Evolutionary conservation across 805 yeast genomes (phyloP).

Genomic region (Candida taoyuanica): DNA sequence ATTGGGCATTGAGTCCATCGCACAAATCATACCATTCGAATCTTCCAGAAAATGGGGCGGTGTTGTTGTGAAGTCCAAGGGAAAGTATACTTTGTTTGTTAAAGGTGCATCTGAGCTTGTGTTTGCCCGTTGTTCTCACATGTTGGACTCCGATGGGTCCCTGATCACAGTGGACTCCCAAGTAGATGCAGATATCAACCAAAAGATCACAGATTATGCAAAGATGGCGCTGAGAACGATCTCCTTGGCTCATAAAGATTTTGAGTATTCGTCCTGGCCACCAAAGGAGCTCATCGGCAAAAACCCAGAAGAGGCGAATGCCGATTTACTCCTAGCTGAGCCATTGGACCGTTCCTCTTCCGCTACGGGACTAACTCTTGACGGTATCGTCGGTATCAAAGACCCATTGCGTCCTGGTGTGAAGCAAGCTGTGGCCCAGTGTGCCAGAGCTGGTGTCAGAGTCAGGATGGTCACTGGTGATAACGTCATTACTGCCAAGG

Average conservation of each 20-base stretch:
- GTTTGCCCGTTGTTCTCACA: conserved; percentile 50
- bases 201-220: conserved; percentile 57
- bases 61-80: conserved; percentile 50
- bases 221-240: conserved; percentile 81
- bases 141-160: conserved; percentile 30
- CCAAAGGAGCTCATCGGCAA: conserved; percentile 43
- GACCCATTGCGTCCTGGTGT: conserved; percentile 94
- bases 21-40: conserved; percentile 84
- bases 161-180: conserved; percentile 17
- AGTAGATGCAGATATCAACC: conserved; percentile 31
- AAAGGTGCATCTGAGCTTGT: conserved; percentile 97
- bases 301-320: conserved; percentile 38
- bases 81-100: conserved; percentile 52
- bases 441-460: conserved; percentile 86
- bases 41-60: conserved; percentile 93
- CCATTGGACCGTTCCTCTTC: conserved; percentile 21
- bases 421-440: conserved; percentile 78
- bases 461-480: conserved; percentile 99
- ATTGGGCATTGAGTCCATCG: conserved; percentile 38
- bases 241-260: conserved; percentile 79
- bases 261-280: conserved; percentile 57
- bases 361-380: conserved; percentile 44
- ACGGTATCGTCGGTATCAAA: conserved; percentile 85
- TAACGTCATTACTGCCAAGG: conserved; percentile 83
- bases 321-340: conserved; percentile 36